Evolutionary conservation across 306 rosid genomes (phyloP).

Genomic region (Prunus mongolica): DNA sequence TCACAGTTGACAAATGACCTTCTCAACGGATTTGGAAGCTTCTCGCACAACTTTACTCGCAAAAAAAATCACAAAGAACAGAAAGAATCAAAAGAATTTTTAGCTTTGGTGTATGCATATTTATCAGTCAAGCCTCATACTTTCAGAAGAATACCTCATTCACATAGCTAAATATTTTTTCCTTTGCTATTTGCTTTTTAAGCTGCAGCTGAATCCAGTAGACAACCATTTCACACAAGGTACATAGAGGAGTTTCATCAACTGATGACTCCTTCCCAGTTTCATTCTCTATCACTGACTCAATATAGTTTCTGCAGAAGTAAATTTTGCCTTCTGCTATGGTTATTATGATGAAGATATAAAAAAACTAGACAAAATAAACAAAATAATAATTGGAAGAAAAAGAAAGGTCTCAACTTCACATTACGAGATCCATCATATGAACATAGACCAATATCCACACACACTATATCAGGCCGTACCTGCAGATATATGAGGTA

Average conservation of each 20-base stretch:
- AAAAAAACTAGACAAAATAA: background rate
- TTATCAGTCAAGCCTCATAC: background rate
- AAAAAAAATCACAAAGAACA: constrained; percentile 4
- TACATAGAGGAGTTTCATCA: constrained; percentile 41
- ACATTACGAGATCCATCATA: constrained; percentile 19
- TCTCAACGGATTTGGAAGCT: constrained; percentile 59
- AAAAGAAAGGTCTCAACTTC: constrained; percentile 30
- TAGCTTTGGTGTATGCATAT: background rate
- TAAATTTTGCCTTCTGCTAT: constrained; percentile 17
- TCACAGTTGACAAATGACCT: constrained; percentile 56
- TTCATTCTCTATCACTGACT: constrained; percentile 45
- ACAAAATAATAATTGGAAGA: constrained; percentile 2
- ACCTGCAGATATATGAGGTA: constrained; percentile 39
- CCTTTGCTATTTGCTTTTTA: constrained; percentile 52
- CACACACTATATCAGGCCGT: constrained; percentile 52
- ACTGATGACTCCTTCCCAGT: constrained; percentile 25
- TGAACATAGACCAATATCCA: constrained; percentile 52
- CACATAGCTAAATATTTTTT: constrained; percentile 41
- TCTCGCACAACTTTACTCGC: constrained; percentile 58
- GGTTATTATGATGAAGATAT: background rate
- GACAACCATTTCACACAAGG: constrained; percentile 61
- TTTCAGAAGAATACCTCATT: constrained; percentile 49
- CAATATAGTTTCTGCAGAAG: constrained; percentile 50
- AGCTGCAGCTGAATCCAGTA: constrained; percentile 72
- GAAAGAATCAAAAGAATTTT: background rate